Conservation (phyloP, 2,329 filamentous ascomycete species). For the Calycina marina region DNA sequence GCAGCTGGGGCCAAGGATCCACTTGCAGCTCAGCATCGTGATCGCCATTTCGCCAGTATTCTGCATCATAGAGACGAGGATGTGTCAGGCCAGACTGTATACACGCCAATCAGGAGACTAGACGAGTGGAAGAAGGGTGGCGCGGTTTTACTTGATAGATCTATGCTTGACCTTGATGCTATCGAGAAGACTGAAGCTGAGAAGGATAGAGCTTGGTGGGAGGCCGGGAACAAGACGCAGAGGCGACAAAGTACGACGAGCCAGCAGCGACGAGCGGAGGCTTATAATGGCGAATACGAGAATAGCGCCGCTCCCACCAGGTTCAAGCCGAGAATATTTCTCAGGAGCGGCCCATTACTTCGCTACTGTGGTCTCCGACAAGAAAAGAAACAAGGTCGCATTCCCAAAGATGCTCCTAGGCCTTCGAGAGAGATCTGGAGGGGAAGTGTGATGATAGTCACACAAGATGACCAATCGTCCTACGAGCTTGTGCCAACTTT, state of each 20-base stretch:
- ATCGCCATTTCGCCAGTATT: conserved; percentile 18
- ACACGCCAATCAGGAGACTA: conserved; percentile 43
- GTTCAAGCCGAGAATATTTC: conserved; percentile 71
- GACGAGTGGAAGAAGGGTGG: conserved; percentile 61
- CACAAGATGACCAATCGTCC: conserved; percentile 66
- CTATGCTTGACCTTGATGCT: conserved; percentile 44
- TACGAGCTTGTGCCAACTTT: conserved; percentile 72
- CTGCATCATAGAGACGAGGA: conserved; percentile 17
- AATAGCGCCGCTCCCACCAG: conserved; percentile 46
- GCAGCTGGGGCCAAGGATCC: conserved; percentile 14
- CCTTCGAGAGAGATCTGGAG: conserved; percentile 71
- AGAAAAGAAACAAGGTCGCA: conserved; percentile 32
- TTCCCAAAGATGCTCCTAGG: conserved; percentile 21
- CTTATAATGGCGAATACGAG: conserved; percentile 54
- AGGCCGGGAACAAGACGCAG: conserved; percentile 35
- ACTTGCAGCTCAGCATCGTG: conserved; percentile 8
- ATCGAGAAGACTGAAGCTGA: conserved; percentile 26
- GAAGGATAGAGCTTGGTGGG: conserved; percentile 62
- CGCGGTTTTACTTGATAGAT: conserved; percentile 42
- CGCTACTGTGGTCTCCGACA: conserved; percentile 74
- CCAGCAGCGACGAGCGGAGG: conserved; percentile 36
- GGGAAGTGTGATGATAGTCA: conserved; percentile 92
- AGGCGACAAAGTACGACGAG: conserved; percentile 24
- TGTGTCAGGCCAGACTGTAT: conserved; percentile 37
- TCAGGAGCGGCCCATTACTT: conserved; percentile 82